Conservation (phyloP, 1,139 yeast species). For the Magnusiomyces tetraspermus region DNA sequence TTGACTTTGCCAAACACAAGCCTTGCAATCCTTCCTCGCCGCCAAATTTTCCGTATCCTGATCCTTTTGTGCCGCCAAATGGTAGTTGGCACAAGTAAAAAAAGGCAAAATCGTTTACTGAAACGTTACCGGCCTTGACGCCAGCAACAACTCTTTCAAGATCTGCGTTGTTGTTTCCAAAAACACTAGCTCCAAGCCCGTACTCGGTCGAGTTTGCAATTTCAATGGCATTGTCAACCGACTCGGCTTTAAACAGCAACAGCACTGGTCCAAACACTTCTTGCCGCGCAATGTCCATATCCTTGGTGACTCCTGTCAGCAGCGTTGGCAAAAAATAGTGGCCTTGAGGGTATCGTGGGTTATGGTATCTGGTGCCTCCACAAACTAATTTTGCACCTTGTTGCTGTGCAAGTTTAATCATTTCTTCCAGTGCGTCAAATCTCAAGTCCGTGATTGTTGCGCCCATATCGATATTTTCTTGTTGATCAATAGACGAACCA, state of each 20-base stretch:
- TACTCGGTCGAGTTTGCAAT: constrained; percentile 80
- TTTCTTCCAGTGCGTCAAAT: constrained; percentile 53
- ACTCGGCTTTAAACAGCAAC: constrained; percentile 62
- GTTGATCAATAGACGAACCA: constrained; percentile 83
- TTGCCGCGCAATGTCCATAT: constrained; percentile 71
- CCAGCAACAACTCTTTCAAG: constrained; percentile 55
- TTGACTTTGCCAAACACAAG: constrained; percentile 72
- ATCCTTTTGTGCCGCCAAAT: constrained; percentile 86
- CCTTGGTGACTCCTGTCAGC: constrained; percentile 65
- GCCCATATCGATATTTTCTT: constrained; percentile 86
- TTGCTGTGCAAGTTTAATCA: constrained; percentile 62
- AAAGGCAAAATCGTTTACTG: constrained; percentile 94
- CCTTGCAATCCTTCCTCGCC: constrained; percentile 95
- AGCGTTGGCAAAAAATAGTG: constrained; percentile 87
- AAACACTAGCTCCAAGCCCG: constrained; percentile 87
- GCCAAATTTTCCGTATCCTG: constrained; percentile 95
- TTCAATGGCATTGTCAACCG: constrained; percentile 58
- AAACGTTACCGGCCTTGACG: constrained; percentile 79
- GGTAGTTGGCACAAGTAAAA: constrained; percentile 92
- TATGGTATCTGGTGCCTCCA: constrained; percentile 73
- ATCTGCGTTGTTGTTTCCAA: constrained; percentile 47
- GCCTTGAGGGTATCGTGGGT: constrained; percentile 92
- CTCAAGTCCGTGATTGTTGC: constrained; percentile 80
- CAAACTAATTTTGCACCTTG: constrained; percentile 70
- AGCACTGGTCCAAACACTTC: constrained; percentile 93